Evolutionary conservation across 441 rosid genomes (phyloP), one percentile per base, ranked within the genome.

Genomic region (Manihot esculenta): DNA sequence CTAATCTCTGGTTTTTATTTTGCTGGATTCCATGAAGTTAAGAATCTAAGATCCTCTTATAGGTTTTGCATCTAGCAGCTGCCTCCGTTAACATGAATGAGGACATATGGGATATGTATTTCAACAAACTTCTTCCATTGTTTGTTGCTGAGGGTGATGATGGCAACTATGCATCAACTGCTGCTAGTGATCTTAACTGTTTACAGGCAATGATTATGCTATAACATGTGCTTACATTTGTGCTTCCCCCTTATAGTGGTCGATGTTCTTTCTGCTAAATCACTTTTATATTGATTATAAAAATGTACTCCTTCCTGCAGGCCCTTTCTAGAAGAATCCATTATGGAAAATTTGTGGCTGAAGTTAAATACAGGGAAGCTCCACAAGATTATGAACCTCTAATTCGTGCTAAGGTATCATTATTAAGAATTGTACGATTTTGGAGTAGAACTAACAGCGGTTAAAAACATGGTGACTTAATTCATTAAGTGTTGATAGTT

Each of bases 301-400:
- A 26, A 62, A 17, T 54, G 18, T 10, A 59, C 4, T 35, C 21
- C 56, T 68, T 70, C 57, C 62, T 77, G 70, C 81, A 91, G 97
- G 96, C 89, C 59, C 77, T 94, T 21, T 94, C 99, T 12, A 87
- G 87, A 75, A 86, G 99, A 81, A 90, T 91, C 65, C 97, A 94
- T 76, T 94, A 84, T 0, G 97, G 99, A 21, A 94, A 90, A 70
- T 86, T 79, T 64, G 97, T 94, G 47, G 99, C 99, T 64, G 99
- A 94, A 82, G 86, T 90, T 51, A 94, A 94, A 78, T 94, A 78
- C 81, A 81, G 76, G 74, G 89, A 87, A 61, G 83, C 87, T 24
- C 88, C 92, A 7, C 78, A 81, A 38, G 90, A 88, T 13, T 94
- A 91, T 38, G 91, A 85, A 74, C 88, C 92, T 69, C 81, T 83